Percentiles rank a stretch among this genome's conserved stretches.
phyloP scores from a whole-genome alignment of 2,329 filamentous ascomycete species.

The Cytospora schulzeri region DNA sequence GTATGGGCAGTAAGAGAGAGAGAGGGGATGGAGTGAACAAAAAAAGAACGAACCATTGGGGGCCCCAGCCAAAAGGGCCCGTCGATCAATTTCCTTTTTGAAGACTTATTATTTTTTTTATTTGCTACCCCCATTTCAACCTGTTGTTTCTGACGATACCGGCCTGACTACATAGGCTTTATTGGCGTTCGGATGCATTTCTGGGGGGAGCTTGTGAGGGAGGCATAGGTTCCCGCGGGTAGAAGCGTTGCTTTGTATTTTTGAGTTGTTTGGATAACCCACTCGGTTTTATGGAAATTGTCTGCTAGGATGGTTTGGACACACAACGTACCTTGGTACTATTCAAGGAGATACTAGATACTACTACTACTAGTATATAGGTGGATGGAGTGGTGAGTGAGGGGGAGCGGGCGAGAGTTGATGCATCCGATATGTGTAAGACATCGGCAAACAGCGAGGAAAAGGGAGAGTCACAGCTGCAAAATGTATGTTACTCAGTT shows the following conservation, averaged over 20 bases:
- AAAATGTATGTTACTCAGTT: background rate
- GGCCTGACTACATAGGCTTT: background rate
- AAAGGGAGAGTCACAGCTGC: background rate
- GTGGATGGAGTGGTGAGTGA: background rate
- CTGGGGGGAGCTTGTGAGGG: background rate
- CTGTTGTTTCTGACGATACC: background rate
- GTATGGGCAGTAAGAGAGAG: conserved; percentile 22
- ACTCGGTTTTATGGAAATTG: background rate
- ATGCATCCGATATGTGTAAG: background rate
- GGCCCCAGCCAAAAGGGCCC: too few relatives aligned
- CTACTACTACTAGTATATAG: background rate
- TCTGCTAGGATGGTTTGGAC: background rate
- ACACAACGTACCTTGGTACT: background rate
- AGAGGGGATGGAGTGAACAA: too few relatives aligned
- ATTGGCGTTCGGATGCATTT: background rate
- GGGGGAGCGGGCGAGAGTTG: background rate
- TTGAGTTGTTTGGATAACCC: background rate
- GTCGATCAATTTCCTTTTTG: background rate
- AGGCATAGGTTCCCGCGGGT: background rate
- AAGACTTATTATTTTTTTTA: background rate
- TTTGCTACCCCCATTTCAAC: background rate
- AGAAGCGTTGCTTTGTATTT: background rate
- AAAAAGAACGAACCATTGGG: background rate
- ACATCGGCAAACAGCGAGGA: background rate
- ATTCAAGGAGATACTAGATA: background rate